Conservation (phyloP, 2,329 filamentous ascomycete genomes). For the Epichloe coenophiala region DNA sequence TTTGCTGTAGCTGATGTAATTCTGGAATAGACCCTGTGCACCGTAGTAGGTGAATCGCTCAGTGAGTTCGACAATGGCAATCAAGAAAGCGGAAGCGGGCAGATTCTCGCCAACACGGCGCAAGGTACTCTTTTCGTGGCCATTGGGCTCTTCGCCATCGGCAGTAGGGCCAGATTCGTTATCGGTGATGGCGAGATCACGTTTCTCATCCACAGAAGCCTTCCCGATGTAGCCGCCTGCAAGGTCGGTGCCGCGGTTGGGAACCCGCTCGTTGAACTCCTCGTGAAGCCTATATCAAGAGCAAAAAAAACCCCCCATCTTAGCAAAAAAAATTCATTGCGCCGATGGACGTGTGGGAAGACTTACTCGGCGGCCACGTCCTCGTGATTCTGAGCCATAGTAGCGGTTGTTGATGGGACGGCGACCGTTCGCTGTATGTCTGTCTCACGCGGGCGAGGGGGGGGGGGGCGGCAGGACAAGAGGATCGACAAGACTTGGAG, state of each 20-base stretch:
- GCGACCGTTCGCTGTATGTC: neutral
- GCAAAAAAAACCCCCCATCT: neutral
- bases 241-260: conserved; percentile 13
- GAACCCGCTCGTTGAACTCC: conserved; percentile 13
- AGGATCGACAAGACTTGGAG: neutral
- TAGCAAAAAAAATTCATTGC: neutral
- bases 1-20: conserved; percentile 31
- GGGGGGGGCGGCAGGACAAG: neutral
- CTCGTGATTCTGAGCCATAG: conserved; percentile 22
- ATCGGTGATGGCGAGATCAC: conserved; percentile 9
- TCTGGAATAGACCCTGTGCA: conserved; percentile 39
- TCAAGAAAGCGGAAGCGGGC: conserved; percentile 40
- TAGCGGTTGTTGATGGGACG: neutral
- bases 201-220: conserved; percentile 12
- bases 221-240: conserved; percentile 12
- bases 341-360: neutral
- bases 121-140: conserved; percentile 34
- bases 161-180: conserved; percentile 18
- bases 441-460: neutral
- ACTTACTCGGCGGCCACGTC: conserved; percentile 20
- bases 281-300: conserved; percentile 14
- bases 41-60: conserved; percentile 48
- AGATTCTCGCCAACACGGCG: conserved; percentile 41
- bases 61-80: conserved; percentile 40
- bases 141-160: conserved; percentile 39